Base-by-base conservation (phyloP, 1,284 basidiomycete species). In the Kwoniella shivajii region DNA sequence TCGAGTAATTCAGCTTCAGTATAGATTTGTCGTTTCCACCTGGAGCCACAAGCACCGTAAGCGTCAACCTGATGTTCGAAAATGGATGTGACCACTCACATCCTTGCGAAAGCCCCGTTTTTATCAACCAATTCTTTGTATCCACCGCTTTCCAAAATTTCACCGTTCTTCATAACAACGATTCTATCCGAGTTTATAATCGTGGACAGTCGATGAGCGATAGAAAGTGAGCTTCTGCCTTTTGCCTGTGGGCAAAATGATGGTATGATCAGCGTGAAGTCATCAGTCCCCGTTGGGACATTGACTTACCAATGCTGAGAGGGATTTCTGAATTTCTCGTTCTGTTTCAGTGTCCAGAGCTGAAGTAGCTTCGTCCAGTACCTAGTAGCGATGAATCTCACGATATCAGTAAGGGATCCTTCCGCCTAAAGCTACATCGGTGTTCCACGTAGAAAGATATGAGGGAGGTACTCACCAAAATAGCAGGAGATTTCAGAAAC, bases 321-420 rank as follows among this genome's bases (percentile, higher is more conserved):
- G 65, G 2, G 72, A 68, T 41, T 61, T 60, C 50, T 76, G 74
- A 47, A 76, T 76, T 43, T 74, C 74, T 26, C 73, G 50, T 47
- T 99, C 95, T 0, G 95, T 98, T 65, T 92, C 88, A 0, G 89
- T 90, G 71, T 99, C 96, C 56, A 99, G 79, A 0, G 95, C 92
- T 0, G 91, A 94, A 0, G 96, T 99, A 86, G 96, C 95, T 80
- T 99, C 95, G 71, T 99, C 95, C 67, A 99, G 94, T 79, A 99
- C 95, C 69, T 71, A 44, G 16, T 29, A 11, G 16, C 18, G n/a
- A 22, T 30, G 27, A 14, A 29, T 22, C 22, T 18, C 18, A 4
- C 18, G n/a, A 9, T 38, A 38, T 38, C 37, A 18, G n/a, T 6
- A 16, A 30, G 26, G 0, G 14, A 18, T 20, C 22, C n/a, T 10